Percentiles rank a stretch among this genome's conserved stretches.
phyloP scores from a whole-genome alignment of 805 yeast species.

The Candida adriatica region DNA sequence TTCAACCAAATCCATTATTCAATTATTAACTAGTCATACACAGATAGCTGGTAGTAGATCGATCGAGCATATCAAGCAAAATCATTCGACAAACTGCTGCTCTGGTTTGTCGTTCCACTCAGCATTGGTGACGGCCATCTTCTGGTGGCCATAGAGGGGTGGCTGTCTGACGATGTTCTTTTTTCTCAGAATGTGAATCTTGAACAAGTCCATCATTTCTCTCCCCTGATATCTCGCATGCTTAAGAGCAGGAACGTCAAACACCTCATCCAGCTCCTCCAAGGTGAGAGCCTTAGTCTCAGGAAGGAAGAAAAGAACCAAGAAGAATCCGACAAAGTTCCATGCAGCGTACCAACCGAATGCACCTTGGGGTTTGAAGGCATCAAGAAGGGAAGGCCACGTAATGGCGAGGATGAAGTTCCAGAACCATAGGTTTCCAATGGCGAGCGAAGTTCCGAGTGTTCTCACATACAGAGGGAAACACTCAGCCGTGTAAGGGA shows the following conservation, averaged over 20 bases:
- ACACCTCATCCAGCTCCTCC: slow-evolving; percentile 68
- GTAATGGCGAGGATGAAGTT: slow-evolving; percentile 65
- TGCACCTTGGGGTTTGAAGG: slow-evolving; percentile 76
- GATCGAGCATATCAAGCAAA: too few relatives aligned
- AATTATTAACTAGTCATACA: neutral
- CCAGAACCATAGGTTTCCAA: slow-evolving; percentile 71
- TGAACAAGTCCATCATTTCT: slow-evolving; percentile 36
- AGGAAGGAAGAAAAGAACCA: slow-evolving; percentile 65
- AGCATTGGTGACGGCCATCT: slow-evolving; percentile 52
- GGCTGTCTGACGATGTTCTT: slow-evolving; percentile 40
- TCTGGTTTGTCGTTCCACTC: slow-evolving; percentile 60
- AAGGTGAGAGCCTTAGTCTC: slow-evolving; percentile 61
- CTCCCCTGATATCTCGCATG: slow-evolving; percentile 46
- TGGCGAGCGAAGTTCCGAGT: slow-evolving; percentile 73
- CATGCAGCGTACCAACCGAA: slow-evolving; percentile 86
- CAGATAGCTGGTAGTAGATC: too few relatives aligned
- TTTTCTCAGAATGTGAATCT: slow-evolving; percentile 39
- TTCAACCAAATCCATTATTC: too few relatives aligned
- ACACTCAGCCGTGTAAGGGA: slow-evolving; percentile 82
- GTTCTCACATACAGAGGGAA: slow-evolving; percentile 76
- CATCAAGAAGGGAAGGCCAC: slow-evolving; percentile 65
- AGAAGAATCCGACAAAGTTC: slow-evolving; percentile 64
- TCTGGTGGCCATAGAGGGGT: slow-evolving; percentile 50
- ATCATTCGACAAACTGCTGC: slow-evolving; percentile 41
- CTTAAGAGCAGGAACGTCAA: slow-evolving; percentile 47